Evolutionary conservation across 306 rosid genomes (phyloP).

Genomic region (Hippophae rhamnoides): DNA sequence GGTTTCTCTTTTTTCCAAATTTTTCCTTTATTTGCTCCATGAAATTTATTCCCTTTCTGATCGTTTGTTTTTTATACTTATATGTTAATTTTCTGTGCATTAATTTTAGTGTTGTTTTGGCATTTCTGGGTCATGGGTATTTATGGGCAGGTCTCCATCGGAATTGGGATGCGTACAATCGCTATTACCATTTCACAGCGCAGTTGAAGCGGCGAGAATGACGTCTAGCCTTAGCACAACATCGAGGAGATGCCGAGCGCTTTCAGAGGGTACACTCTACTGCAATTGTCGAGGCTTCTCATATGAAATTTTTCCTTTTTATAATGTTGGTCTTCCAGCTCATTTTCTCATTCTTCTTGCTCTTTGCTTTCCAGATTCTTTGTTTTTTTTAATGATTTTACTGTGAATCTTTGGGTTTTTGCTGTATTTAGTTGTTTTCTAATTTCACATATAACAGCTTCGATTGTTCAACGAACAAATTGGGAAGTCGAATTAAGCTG

Average conservation of each 20-base stretch:
- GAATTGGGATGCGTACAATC: constrained; percentile 65
- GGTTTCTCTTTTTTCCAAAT: constrained; percentile 19
- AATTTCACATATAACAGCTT: neutral
- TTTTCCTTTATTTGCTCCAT: neutral
- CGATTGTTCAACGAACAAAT: neutral
- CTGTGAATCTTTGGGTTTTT: neutral
- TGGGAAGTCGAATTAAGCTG: neutral
- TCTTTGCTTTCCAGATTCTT: neutral
- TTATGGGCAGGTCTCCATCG: constrained; percentile 33
- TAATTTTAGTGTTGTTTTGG: neutral
- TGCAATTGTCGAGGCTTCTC: constrained; percentile 88
- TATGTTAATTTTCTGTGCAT: too few species aligned
- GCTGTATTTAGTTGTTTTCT: constrained; percentile 2
- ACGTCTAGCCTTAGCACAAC: constrained; percentile 59
- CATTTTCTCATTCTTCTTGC: neutral
- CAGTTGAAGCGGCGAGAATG: constrained; percentile 70
- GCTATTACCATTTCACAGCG: constrained; percentile 65
- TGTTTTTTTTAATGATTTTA: too few species aligned
- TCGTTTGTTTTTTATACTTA: neutral
- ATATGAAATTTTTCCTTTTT: constrained; percentile 21
- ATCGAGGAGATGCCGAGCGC: constrained; percentile 66
- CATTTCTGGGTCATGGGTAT: neutral
- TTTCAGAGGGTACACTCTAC: constrained; percentile 96
- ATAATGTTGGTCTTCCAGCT: neutral
- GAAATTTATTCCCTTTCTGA: neutral